These are phyloP conservation scores for Paramarasmius palmivorus DNA, from an alignment of 1,284 basidiomycete genomes.

Conservation along the genomic window DNA sequence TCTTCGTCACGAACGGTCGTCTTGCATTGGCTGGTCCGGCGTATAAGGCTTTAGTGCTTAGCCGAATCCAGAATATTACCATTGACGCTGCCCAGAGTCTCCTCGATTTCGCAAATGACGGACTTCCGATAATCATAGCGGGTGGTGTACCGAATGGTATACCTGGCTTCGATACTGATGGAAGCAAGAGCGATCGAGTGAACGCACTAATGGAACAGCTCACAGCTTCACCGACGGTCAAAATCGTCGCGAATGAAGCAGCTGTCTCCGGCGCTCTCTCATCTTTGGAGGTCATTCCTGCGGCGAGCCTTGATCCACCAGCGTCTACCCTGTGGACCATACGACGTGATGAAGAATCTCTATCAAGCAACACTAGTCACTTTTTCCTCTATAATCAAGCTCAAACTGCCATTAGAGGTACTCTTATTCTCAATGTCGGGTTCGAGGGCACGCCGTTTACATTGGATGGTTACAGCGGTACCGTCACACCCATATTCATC, in stretches of 20 bases:
- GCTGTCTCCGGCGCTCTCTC: constrained; percentile 14
- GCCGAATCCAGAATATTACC: constrained; percentile 13
- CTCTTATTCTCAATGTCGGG: constrained; percentile 16
- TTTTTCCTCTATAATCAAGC: constrained; percentile 18
- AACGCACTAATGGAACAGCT: constrained; percentile 18
- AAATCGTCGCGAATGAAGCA: constrained; percentile 13
- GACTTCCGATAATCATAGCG: constrained; percentile 13
- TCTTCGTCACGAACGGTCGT: constrained; percentile 16
- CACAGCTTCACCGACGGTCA: constrained; percentile 8
- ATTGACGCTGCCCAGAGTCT: constrained; percentile 14
- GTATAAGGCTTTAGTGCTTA: constrained; percentile 19
- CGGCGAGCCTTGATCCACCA: constrained; percentile 10
- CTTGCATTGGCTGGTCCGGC: constrained; percentile 18
- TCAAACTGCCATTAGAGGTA: constrained; percentile 12
- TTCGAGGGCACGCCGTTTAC: constrained; percentile 18
- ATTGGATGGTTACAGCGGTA: constrained; percentile 17
- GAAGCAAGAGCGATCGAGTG: constrained; percentile 13
- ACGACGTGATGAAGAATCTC: constrained; percentile 7
- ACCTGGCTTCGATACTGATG: constrained; percentile 16
- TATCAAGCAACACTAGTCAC: constrained; percentile 9
- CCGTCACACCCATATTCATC: constrained; percentile 15
- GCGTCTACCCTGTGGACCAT: constrained; percentile 13
- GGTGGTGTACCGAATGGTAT: constrained; percentile 15
- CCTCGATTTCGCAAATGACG: constrained; percentile 13
- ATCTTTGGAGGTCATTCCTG: constrained; percentile 15